Base-by-base conservation (phyloP, 176 grass and related monocot species). In the Carex kokanica region DNA sequence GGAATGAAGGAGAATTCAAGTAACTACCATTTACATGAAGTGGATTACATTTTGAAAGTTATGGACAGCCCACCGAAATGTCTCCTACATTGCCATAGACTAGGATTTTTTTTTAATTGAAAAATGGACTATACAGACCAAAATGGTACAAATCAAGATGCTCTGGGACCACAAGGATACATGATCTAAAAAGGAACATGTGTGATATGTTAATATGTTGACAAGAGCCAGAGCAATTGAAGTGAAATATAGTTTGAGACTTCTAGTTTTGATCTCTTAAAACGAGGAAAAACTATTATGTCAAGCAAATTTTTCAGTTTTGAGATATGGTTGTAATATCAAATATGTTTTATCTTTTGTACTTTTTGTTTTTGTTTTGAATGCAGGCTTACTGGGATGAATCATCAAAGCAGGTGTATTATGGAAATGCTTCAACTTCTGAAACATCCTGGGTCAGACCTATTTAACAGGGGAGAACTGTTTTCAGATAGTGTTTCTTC, bases 361-460 rank as follows among this genome's bases (percentile, higher is more conserved):
- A 64, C 52, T 82, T n/a, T 75, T 31, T 11, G 8, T 13, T 67
- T 25, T 20, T 63, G 57, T 18, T 43, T 24, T 51, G 4, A 58
- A 55, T n/a, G 14, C 91, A 95, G 96, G 96, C 84, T 60, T 99
- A 92, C 83, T 74, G 92, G 78, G 96, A 99, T 52, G 91, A 89
- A 79, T 89, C 89, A 62, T 87, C 91, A 1, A 92, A 91, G 70
- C 90, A 92, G 66, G 87, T 99, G 38, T 99, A 99, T 54, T 99
- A 93, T 34, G 96, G 93, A 69, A 99, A 93, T 87, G 91, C 25
- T 85, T 72, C 83, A 78, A 89, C 96, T 5, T 91, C 93, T 2
- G 91, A 95, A 82, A 95, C 93, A 25, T 85, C 82, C 1, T 98
- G 96, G 96, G 60, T 64, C 74, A 82, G 86, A 45, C 96, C 91